phyloP scores from a whole-genome alignment of 768 basidiomycete species.

The Mycena pura region DNA sequence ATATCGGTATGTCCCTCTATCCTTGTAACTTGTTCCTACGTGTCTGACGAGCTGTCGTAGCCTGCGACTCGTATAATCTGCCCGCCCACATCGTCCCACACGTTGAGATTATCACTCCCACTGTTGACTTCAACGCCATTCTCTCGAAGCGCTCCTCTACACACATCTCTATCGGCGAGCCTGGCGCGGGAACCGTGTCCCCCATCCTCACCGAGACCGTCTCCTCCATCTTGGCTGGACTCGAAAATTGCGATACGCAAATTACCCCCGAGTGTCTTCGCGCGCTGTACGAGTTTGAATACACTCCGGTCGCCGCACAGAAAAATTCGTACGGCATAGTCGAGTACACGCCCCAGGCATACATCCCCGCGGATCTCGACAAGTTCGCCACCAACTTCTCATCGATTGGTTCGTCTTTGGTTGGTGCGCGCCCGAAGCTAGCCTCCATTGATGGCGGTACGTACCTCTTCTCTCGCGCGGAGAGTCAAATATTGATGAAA shows the following conservation, averaged over 20 bases:
- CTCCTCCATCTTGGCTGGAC: constrained; percentile 23
- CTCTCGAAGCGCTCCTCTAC: constrained; percentile 32
- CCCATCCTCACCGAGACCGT: constrained; percentile 35
- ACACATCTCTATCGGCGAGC: constrained; percentile 24
- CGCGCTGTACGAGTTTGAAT: constrained; percentile 43
- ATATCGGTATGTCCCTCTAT: constrained; percentile 40
- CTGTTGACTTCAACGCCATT: constrained; percentile 44
- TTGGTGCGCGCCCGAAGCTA: constrained; percentile 41
- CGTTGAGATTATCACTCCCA: constrained; percentile 46
- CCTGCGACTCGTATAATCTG: constrained; percentile 42
- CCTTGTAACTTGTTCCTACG: background rate
- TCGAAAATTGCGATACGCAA: constrained; percentile 38
- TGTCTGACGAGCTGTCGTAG: constrained; percentile 27
- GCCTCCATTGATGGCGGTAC: constrained; percentile 52
- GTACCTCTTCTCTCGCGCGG: background rate
- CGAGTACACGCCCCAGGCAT: constrained; percentile 60
- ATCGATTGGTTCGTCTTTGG: constrained; percentile 23
- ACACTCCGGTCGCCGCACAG: constrained; percentile 36
- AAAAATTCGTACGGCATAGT: constrained; percentile 51
- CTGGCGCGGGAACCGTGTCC: constrained; percentile 31
- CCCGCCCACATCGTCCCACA: constrained; percentile 44
- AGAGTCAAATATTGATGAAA: background rate
- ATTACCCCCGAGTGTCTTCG: constrained; percentile 48
- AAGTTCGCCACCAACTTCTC: constrained; percentile 48
- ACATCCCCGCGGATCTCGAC: constrained; percentile 51